A percentile compares a stretch with the other conserved stretches of the same genome.
These are phyloP conservation scores for Chiua sp. DNA, from an alignment of 1,284 basidiomycete genomes.

Conservation along the genomic window DNA sequence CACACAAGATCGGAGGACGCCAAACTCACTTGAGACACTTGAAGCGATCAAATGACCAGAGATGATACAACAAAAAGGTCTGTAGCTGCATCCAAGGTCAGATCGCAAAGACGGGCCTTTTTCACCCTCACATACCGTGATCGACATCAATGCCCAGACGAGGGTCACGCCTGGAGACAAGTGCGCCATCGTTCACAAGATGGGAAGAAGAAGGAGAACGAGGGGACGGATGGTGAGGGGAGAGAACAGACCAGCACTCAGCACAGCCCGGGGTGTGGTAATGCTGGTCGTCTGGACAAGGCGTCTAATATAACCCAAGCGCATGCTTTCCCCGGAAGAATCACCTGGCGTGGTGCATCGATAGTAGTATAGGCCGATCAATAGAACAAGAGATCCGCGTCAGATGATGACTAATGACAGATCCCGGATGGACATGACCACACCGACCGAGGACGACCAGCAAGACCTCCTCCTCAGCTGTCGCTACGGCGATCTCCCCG, in stretches of 20 bases:
- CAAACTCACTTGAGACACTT: constrained; percentile 63
- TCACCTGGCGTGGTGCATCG: background rate
- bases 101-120: background rate
- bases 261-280: too few relatives aligned
- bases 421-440: background rate
- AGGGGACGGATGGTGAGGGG: background rate
- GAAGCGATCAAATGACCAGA: constrained; percentile 81
- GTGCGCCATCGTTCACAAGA: constrained; percentile 57
- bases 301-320: background rate
- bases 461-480: constrained; percentile 83
- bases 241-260: background rate
- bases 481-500: constrained; percentile 85
- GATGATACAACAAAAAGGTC: constrained; percentile 67
- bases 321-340: background rate
- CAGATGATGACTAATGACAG: background rate
- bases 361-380: too few relatives aligned
- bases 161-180: constrained; percentile 62
- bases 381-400: too few relatives aligned
- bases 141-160: constrained; percentile 63
- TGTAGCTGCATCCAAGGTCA: constrained; percentile 50
- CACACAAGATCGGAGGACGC: background rate
- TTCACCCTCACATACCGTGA: constrained; percentile 45
- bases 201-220: too few relatives aligned
- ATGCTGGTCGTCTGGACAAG: too few relatives aligned
- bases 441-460: constrained; percentile 62